Percentiles rank a stretch among this genome's conserved stretches.
Evolutionary conservation across 2,329 filamentous ascomycete genomes (phyloP).

Genomic region (Madurella mycetomatis): DNA sequence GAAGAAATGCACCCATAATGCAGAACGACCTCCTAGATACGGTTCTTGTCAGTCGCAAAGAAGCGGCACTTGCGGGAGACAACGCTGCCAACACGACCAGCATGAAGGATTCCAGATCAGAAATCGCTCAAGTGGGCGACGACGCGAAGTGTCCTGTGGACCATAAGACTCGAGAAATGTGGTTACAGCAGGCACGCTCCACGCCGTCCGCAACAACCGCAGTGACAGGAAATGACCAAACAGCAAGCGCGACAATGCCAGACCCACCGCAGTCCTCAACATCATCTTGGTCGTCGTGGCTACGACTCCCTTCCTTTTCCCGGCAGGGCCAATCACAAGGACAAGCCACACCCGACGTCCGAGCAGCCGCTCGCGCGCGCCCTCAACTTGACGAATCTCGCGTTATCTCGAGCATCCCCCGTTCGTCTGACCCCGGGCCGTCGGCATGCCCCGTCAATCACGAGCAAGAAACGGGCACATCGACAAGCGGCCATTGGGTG

Average conservation of each 20-base stretch:
- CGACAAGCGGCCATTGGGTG: slow-evolving; percentile 80
- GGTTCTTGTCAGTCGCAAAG: slow-evolving; percentile 21
- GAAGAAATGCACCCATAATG: slow-evolving; percentile 21
- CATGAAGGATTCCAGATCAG: slow-evolving; percentile 13
- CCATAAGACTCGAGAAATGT: slow-evolving; percentile 80
- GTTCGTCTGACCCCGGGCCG: slow-evolving; percentile 42
- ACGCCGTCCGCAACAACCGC: slow-evolving; percentile 32
- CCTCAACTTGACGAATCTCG: slow-evolving; percentile 48
- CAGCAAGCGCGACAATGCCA: slow-evolving; percentile 25
- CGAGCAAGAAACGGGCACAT: slow-evolving; percentile 70
- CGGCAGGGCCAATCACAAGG: slow-evolving; percentile 20
- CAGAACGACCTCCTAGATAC: slow-evolving; percentile 26
- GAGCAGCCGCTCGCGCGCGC: slow-evolving; percentile 3
- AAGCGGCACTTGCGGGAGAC: slow-evolving; percentile 5
- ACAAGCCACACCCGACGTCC: slow-evolving; percentile 19
- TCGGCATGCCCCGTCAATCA: slow-evolving; percentile 53
- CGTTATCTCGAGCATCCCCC: slow-evolving; percentile 74
- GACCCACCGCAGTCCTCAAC: slow-evolving; percentile 1
- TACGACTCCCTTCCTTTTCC: slow-evolving; percentile 21
- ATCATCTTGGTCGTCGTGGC: slow-evolving; percentile 25
- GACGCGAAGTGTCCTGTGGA: slow-evolving; percentile 74
- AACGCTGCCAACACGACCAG: background rate
- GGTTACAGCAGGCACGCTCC: slow-evolving; percentile 67
- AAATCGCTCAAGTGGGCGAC: slow-evolving; percentile 18
- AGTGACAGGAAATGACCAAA: slow-evolving; percentile 17